Conservation (phyloP, 2,329 filamentous ascomycete species). For the Neurospora crassa region DNA sequence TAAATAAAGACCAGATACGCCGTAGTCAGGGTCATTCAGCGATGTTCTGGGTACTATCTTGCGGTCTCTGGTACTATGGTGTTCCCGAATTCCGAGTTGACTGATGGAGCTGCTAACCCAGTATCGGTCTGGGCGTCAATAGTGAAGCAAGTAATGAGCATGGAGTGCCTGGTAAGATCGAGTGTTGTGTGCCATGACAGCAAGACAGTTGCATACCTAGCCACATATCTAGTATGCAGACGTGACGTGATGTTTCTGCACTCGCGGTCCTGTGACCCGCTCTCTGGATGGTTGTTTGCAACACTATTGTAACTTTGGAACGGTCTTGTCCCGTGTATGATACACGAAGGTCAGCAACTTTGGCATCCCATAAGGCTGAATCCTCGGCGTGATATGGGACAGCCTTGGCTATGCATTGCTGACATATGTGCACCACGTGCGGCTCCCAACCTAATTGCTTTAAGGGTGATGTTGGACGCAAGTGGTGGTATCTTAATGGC, state of each 20-base stretch:
- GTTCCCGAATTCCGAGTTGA: background rate
- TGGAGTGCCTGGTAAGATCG: background rate
- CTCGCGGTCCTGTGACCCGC: background rate
- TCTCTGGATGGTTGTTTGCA: background rate
- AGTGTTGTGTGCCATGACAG: background rate
- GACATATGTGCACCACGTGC: background rate
- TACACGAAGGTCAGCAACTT: background rate
- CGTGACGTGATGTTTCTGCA: background rate
- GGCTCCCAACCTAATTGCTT: background rate
- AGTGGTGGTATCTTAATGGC: background rate
- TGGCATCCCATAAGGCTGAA: background rate
- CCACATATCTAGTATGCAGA: background rate
- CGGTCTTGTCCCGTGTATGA: background rate
- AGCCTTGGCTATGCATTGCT: background rate
- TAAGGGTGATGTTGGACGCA: background rate
- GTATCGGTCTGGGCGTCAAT: background rate
- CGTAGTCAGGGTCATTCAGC: background rate
- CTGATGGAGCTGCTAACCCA: background rate
- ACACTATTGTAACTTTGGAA: background rate
- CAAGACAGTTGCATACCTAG: background rate
- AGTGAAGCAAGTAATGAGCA: background rate
- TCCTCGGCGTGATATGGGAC: background rate
- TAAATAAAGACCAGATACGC: background rate
- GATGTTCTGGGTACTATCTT: background rate
- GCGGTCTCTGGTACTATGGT: background rate